Evolutionary conservation across 2,329 filamentous ascomycete genomes (phyloP).

Genomic region (Exophiala aquamarina): DNA sequence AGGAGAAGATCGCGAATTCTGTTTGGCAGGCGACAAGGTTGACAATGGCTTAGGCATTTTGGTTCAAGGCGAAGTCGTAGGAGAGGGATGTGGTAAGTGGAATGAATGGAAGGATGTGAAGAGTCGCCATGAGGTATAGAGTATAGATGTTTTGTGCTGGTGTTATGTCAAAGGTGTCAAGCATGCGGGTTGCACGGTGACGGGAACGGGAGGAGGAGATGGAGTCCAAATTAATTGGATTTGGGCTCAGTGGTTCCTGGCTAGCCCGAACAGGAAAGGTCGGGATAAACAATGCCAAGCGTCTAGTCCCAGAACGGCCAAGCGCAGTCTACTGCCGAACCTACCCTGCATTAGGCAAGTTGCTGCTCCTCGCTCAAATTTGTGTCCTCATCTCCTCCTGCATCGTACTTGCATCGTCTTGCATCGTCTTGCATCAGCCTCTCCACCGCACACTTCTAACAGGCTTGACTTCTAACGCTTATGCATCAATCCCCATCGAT

Average conservation of each 20-base stretch:
- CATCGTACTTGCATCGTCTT: slow-evolving; percentile 14
- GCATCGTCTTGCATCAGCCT: too few relatives aligned
- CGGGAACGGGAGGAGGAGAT: background rate
- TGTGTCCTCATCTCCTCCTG: slow-evolving; percentile 9
- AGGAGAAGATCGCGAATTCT: slow-evolving; percentile 40
- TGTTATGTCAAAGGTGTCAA: slow-evolving; percentile 10
- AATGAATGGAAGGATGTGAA: slow-evolving; percentile 4
- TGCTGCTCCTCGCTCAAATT: too few relatives aligned
- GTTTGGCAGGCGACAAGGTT: slow-evolving; percentile 41
- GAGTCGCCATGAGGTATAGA: slow-evolving; percentile 13
- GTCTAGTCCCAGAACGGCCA: background rate
- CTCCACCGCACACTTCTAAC: background rate
- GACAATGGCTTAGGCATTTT: slow-evolving; percentile 42
- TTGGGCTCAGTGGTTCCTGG: too few relatives aligned
- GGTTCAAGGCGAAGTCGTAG: slow-evolving; percentile 9
- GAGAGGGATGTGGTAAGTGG: slow-evolving; percentile 1
- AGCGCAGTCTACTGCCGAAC: background rate
- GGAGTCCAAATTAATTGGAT: too few relatives aligned
- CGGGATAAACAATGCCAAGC: background rate
- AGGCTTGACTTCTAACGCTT: background rate
- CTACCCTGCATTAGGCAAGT: too few relatives aligned
- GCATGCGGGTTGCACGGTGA: slow-evolving; percentile 12
- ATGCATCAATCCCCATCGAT: background rate
- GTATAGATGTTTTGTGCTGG: background rate
- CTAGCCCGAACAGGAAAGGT: too few relatives aligned